phyloP scores from a whole-genome alignment of 768 basidiomycete genomes.

The Termitomyces titanicus region DNA sequence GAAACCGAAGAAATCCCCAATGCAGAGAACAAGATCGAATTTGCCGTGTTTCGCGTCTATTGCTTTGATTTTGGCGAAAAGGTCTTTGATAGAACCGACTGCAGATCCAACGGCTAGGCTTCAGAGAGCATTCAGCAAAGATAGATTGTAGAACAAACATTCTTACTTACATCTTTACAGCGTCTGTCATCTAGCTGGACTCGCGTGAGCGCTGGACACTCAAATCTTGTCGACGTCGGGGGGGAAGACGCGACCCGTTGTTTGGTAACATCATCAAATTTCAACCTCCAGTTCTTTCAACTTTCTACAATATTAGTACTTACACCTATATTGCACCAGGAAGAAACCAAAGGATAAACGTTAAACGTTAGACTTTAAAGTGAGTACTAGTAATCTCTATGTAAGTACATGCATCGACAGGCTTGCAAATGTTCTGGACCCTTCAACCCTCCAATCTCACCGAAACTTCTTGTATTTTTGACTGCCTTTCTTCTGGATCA shows the following conservation, averaged over 20 bases:
- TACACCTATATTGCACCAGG: no score
- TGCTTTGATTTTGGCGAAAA: slow-evolving; percentile 76
- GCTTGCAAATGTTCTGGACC: no score
- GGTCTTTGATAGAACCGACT: slow-evolving; percentile 64
- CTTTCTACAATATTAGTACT: no score
- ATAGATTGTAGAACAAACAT: background rate
- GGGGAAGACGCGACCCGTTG: background rate
- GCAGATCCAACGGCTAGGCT: slow-evolving; percentile 81
- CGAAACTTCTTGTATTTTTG: background rate
- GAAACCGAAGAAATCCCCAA: slow-evolving; percentile 83
- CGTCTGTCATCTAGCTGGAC: slow-evolving; percentile 16
- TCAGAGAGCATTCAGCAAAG: slow-evolving; percentile 1
- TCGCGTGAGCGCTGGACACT: background rate
- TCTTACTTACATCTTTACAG: slow-evolving; percentile 37
- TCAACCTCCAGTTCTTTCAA: background rate
- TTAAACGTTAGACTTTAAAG: no score
- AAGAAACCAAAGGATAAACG: no score
- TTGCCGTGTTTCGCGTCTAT: slow-evolving; percentile 93
- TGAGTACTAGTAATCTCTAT: no score
- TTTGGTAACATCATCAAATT: slow-evolving; percentile 9
- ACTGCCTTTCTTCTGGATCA: background rate
- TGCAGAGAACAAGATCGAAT: slow-evolving; percentile 80
- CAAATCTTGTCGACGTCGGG: no score
- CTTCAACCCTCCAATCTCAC: background rate
- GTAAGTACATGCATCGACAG: no score